Evolutionary conservation across 2,329 filamentous ascomycete species (phyloP).

Genomic region (Cladosporium sphaerospermum): DNA sequence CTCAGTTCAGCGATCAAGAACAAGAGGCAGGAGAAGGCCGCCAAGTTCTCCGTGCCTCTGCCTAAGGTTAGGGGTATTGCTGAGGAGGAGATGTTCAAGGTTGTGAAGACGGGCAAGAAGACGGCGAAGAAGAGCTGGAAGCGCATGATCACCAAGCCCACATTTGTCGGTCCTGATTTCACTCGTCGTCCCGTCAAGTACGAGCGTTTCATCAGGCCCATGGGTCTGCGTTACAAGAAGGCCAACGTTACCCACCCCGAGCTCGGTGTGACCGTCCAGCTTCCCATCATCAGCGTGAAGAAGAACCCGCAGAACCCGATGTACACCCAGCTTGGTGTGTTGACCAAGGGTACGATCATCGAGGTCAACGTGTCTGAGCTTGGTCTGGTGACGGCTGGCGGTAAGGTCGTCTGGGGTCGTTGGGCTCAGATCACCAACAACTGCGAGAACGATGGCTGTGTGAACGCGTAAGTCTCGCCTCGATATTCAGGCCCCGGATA

Average conservation of each 20-base stretch:
- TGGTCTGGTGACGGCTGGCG: constrained; percentile 81
- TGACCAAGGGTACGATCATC: constrained; percentile 78
- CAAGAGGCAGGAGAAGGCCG: constrained; percentile 88
- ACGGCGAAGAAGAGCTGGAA: constrained; percentile 78
- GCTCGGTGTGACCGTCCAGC: constrained; percentile 78
- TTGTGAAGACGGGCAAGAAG: constrained; percentile 94
- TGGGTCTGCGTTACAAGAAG: constrained; percentile 71
- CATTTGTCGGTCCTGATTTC: constrained; percentile 88
- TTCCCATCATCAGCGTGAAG: constrained; percentile 60
- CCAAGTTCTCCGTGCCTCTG: constrained; percentile 84
- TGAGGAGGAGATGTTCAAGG: constrained; percentile 97
- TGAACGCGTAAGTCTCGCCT: constrained; percentile 29
- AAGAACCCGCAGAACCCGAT: constrained; percentile 85
- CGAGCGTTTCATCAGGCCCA: constrained; percentile 65
- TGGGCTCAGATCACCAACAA: constrained; percentile 66
- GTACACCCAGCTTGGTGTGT: constrained; percentile 85
- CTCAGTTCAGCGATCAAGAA: constrained; percentile 87
- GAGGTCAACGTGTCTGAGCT: constrained; percentile 93
- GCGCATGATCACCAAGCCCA: constrained; percentile 64
- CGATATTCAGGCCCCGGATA: background rate
- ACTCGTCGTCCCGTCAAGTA: constrained; percentile 63
- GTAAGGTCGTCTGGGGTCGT: constrained; percentile 89
- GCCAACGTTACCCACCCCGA: constrained; percentile 66
- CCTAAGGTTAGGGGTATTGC: constrained; percentile 90
- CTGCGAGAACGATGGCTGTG: constrained; percentile 56